phyloP scores from a whole-genome alignment of 805 yeast genomes.

The Blastobotrys peoriensis region DNA sequence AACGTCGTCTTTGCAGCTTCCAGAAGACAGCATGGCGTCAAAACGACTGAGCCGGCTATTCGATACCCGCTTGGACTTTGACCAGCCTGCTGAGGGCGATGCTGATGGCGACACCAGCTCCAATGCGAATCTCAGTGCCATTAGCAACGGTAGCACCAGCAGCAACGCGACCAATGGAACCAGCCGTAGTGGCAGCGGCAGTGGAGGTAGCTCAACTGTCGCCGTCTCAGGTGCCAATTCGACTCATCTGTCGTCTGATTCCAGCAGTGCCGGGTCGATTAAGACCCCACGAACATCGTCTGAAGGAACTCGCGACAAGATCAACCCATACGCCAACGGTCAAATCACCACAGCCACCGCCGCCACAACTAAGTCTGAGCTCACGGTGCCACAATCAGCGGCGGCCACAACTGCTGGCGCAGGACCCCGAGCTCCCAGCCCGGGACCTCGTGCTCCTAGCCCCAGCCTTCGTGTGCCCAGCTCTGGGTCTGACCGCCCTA shows the following conservation, averaged over 20 bases:
- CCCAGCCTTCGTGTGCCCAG: too few species aligned
- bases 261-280: too few species aligned
- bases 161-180: not conserved
- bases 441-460: too few species aligned
- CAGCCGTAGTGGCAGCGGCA: too few species aligned
- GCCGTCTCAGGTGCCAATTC: not conserved
- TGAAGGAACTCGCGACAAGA: too few species aligned
- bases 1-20: not conserved
- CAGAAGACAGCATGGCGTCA: not conserved
- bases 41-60: not conserved
- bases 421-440: too few species aligned
- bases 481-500: too few species aligned
- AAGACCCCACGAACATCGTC: too few species aligned
- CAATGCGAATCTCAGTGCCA: not conserved
- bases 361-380: not conserved
- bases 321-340: not conserved
- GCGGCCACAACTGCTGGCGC: too few species aligned
- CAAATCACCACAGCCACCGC: not conserved
- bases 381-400: too few species aligned
- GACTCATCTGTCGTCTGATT: not conserved
- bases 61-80: not conserved
- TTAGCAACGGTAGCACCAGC: too few species aligned
- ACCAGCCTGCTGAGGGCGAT: not conserved
- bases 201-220: not conserved
- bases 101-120: not conserved